Base-by-base conservation (phyloP, 2,329 filamentous ascomycete species). In the Trichoderma hamatum region DNA sequence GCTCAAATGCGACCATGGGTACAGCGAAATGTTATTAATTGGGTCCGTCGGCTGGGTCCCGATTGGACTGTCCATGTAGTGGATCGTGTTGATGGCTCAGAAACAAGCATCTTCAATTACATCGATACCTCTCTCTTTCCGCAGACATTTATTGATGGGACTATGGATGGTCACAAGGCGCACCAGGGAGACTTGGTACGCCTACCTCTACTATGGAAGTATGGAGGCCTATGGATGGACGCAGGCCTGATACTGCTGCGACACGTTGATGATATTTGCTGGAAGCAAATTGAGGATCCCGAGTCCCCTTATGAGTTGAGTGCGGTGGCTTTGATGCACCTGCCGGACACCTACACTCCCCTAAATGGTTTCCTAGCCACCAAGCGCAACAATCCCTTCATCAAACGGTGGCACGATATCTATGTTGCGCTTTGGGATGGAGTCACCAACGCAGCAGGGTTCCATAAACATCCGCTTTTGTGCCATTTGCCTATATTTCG, bases 111-210 rank as follows among this genome's bases (percentile, higher is more conserved):
- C 6, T 54, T 72, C 63, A 78, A 78, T 46, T 84, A 76, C 69
- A 70, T 82, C 4, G 70, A 78, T 7, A 63, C 74, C 1, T 75
- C 77, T 1, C 72, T 79, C 46, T 77, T 83, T 46, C 78, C 83
- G 0, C 78, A 81, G 16, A 73, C 80, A 0, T 82, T 84, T 67
- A 78, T 82, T 30, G 76, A 82, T 13, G 73, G 78, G 36, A 80
- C 76, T 0, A 85, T 85, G 81, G 76, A 79, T 14, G 83, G 84
- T 0, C 75, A 78, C 1, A 83, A 80, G 1, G 78, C 78, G 1
- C 84, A 86, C 70, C 79, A 78, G 0, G 81, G 82, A 3, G 85
- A 86, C 64, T 76, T 86, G 0, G 74, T 86, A 5, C 80, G 84
- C 0, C 76, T 83, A 0, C 77, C 82, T 0, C 72, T 81, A 3